These are phyloP conservation scores for Candida pseudofarinosa DNA, from an alignment of 805 yeast genomes.

Conservation along the genomic window DNA sequence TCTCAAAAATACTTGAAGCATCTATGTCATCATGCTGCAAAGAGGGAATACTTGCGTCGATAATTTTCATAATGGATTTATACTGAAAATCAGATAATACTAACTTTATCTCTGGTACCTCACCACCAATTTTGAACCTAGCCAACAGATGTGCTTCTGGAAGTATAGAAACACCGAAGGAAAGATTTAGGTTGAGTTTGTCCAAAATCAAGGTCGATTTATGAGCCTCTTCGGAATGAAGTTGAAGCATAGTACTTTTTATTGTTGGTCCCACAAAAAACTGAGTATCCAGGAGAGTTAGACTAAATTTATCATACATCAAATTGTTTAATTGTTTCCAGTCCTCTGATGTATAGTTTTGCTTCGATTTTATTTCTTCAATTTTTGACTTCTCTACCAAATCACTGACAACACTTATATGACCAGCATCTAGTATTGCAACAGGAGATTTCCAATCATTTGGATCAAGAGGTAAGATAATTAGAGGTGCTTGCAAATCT, in stretches of 20 bases:
- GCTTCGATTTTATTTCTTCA: slow-evolving; percentile 63
- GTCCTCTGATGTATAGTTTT: slow-evolving; percentile 57
- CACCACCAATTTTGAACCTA: slow-evolving; percentile 67
- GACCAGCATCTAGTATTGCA: slow-evolving; percentile 93
- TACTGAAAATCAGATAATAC: slow-evolving; percentile 86
- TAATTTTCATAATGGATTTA: slow-evolving; percentile 74
- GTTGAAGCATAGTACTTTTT: slow-evolving; percentile 68
- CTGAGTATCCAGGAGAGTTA: slow-evolving; percentile 81
- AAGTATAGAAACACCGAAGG: slow-evolving; percentile 78
- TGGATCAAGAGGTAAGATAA: slow-evolving; percentile 81
- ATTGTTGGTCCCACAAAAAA: slow-evolving; percentile 81
- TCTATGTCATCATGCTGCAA: slow-evolving; percentile 32
- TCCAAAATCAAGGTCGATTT: slow-evolving; percentile 66
- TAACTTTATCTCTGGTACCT: slow-evolving; percentile 67
- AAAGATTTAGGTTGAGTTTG: slow-evolving; percentile 66
- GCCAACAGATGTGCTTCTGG: slow-evolving; percentile 78
- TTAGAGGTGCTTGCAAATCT: slow-evolving; percentile 90
- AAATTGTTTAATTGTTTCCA: slow-evolving; percentile 71
- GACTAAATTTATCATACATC: slow-evolving; percentile 85
- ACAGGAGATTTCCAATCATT: slow-evolving; percentile 80
- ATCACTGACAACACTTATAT: slow-evolving; percentile 78
- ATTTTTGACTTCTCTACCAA: slow-evolving; percentile 67
- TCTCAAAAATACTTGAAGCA: slow-evolving; percentile 30
- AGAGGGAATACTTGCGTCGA: slow-evolving; percentile 65
- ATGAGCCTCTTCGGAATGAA: slow-evolving; percentile 42